Conservation (phyloP, 2,329 filamentous ascomycete species). For the Epichloe sibirici region DNA sequence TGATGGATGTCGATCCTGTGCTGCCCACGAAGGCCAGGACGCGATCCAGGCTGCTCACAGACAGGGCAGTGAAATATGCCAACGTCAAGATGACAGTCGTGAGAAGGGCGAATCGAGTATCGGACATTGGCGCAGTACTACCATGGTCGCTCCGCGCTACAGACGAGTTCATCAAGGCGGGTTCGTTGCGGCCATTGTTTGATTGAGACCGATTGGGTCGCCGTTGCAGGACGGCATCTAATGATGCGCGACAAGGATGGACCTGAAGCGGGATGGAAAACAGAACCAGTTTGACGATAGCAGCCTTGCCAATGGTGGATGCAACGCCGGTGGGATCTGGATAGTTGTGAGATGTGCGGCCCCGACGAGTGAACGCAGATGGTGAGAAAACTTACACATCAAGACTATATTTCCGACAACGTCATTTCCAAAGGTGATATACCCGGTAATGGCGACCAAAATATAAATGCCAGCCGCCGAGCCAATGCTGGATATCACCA, state of each 20-base stretch:
- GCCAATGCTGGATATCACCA: conserved; percentile 76
- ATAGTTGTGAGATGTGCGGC: conserved; percentile 10
- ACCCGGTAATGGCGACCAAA: conserved; percentile 86
- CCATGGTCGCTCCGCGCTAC: conserved; percentile 37
- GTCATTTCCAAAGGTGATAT: conserved; percentile 85
- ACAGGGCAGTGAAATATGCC: conserved; percentile 81
- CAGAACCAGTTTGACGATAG: conserved; percentile 90
- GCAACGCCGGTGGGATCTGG: conserved; percentile 40
- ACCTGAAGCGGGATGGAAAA: conserved; percentile 95
- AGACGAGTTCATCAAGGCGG: conserved; percentile 28
- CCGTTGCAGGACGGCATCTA: conserved; percentile 93
- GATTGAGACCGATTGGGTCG: conserved; percentile 45
- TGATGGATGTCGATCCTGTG: conserved; percentile 90
- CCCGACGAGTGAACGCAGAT: too few relatives aligned
- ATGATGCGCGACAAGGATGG: conserved; percentile 87
- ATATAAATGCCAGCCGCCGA: conserved; percentile 80
- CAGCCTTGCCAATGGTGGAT: conserved; percentile 85
- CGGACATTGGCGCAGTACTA: conserved; percentile 57
- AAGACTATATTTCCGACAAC: conserved; percentile 87
- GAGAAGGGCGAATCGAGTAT: conserved; percentile 77
- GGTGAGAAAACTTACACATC: conserved; percentile 53
- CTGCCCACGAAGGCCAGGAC: conserved; percentile 92
- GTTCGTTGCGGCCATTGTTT: conserved; percentile 25
- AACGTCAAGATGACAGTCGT: conserved; percentile 76
- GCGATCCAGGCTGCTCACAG: conserved; percentile 76